phyloP scores from a whole-genome alignment of 768 basidiomycete species.

The Tylopilus felleus region DNA sequence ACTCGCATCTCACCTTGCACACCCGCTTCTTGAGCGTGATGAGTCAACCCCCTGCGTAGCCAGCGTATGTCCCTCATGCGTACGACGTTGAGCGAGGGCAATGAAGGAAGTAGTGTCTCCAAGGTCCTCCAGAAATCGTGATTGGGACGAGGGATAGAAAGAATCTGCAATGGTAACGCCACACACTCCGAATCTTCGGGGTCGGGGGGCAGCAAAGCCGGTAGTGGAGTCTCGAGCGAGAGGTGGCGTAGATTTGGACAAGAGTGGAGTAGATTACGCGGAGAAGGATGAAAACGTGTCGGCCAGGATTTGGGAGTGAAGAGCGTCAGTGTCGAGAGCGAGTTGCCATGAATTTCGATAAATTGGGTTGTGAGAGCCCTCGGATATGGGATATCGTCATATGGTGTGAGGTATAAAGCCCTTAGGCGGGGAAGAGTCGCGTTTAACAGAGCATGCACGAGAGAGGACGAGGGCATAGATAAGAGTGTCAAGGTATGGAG shows the following conservation, averaged over 20 bases:
- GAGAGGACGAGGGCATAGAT: conserved; percentile 63
- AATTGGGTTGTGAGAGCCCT: conserved; percentile 55
- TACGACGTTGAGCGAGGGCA: conserved; percentile 56
- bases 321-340: conserved; percentile 59
- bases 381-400: conserved; percentile 63
- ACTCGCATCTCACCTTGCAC: conserved; percentile 78
- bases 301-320: conserved; percentile 72
- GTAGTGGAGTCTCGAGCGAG: conserved; percentile 69
- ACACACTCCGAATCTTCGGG: conserved; percentile 29
- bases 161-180: conserved; percentile 46
- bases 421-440: conserved; percentile 60
- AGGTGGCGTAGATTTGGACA: conserved; percentile 63
- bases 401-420: conserved; percentile 70
- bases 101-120: conserved; percentile 49
- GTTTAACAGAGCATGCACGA: conserved; percentile 56
- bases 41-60: conserved; percentile 64
- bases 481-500: conserved; percentile 60
- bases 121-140: conserved; percentile 54
- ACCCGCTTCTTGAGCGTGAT: conserved; percentile 65
- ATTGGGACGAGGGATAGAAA: conserved; percentile 75
- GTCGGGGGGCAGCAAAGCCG: conserved; percentile 39
- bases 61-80: conserved; percentile 69
- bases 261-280: conserved; percentile 42
- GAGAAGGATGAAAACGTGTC: conserved; percentile 53
- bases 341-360: conserved; percentile 54